Conservation (phyloP, 352 stramenopile species). For the Globisporangium megalacanthum region DNA sequence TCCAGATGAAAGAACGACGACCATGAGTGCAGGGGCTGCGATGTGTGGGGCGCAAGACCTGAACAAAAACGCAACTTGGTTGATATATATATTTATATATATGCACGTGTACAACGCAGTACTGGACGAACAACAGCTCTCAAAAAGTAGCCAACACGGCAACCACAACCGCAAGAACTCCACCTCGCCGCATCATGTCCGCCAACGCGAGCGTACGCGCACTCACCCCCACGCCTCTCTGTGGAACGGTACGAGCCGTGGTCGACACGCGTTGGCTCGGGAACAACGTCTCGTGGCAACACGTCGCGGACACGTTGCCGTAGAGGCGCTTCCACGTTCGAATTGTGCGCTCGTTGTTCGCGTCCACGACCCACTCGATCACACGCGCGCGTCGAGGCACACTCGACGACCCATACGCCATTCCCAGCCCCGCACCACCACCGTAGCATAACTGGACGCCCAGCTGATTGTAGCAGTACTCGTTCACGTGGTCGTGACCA, state of each 20-base stretch:
- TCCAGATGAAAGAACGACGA: no score
- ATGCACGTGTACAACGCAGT: no score
- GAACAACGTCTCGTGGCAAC: constrained; percentile 89
- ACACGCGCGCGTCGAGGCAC: constrained; percentile 33
- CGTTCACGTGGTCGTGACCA: constrained; percentile 56
- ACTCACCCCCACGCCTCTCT: not conserved
- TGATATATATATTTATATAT: no score
- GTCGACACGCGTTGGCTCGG: constrained; percentile 15
- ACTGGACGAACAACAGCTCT: no score
- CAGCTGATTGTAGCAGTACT: constrained; percentile 46
- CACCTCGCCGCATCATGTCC: not conserved
- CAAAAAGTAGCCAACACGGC: not conserved
- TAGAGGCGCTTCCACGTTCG: constrained; percentile 23
- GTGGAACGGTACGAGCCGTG: not conserved
- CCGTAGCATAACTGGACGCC: constrained; percentile 54
- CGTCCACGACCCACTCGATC: constrained; percentile 17
- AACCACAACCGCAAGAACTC: not conserved
- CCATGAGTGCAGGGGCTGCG: no score
- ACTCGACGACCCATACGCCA: constrained; percentile 21
- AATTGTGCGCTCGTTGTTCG: constrained; percentile 12
- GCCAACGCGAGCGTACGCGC: not conserved
- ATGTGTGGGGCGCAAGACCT: no score
- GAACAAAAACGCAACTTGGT: no score
- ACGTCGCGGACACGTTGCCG: constrained; percentile 16
- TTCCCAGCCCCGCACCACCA: constrained; percentile 36